Base-by-base conservation (phyloP, 305 asterid species). In the Striga hermonthica region DNA sequence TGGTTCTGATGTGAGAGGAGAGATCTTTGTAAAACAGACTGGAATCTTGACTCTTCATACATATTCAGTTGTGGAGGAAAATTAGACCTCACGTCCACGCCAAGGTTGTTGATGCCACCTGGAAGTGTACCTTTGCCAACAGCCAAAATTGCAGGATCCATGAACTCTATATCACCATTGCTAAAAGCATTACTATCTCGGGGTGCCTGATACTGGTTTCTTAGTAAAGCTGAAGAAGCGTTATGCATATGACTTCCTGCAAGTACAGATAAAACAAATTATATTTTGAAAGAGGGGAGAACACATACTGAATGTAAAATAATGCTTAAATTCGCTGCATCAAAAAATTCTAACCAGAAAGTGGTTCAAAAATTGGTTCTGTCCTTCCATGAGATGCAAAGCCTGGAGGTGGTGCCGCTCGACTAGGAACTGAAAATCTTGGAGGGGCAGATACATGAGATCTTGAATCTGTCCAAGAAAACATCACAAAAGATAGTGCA, bases 101-200 rank as follows among this genome's bases (percentile, higher is more conserved):
- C 87, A 73, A 84, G 40, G 60, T 83, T 82, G 70, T 82, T 83
- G 28, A 84, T 91, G 49, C 59, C 38, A 28, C 59, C 38, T 54
- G 59, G 39, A 64, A 88, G 66, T 75, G 88, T 86, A 68, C 89
- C 95, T 74, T 81, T 88, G 74, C 95, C 95, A 76, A 91, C 97
- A 58, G 96, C 97, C 83, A 91, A 81, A 65, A 91, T 91, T 66
- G 97, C 97, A 65, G 97, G 97, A 78, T 91, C 97, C 80, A 86
- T 83, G 71, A 91, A 84, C 79, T 88, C 97, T 69, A 89, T 73
- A 72, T 85, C 89, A 15, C 83, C 91, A 59, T 79, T 76, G 50
- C 74, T 74, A 63, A 65, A 79, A 54, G 81, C 65, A 77, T 78
- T 76, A 65, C 80, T 81, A 65, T 69, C 69, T 52, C 78, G 75